These are phyloP conservation scores for Cordyceps tenuipes DNA, from an alignment of 2,329 filamentous ascomycete genomes.

Conservation along the genomic window DNA sequence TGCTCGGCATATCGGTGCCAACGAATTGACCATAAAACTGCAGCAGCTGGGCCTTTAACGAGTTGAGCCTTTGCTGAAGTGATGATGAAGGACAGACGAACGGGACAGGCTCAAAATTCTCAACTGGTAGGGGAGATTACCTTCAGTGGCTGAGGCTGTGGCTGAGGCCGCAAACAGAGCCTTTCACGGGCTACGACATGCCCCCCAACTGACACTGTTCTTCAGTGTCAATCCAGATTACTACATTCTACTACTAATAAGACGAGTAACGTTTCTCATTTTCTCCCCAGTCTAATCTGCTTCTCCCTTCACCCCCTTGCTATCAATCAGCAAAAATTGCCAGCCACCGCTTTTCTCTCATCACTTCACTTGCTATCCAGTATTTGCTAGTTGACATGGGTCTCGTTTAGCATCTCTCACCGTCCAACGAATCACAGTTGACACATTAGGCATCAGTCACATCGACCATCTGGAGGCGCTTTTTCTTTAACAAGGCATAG, in stretches of 20 bases:
- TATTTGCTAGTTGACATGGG: background rate
- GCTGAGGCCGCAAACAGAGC: background rate
- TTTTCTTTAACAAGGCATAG: too few relatives aligned
- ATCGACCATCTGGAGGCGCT: background rate
- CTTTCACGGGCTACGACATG: background rate
- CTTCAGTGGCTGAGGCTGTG: background rate
- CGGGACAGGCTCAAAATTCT: background rate
- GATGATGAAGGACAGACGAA: slow-evolving; percentile 3
- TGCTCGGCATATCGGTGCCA: slow-evolving; percentile 5
- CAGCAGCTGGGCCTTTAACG: background rate
- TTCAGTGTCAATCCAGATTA: too few relatives aligned
- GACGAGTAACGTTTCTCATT: too few relatives aligned
- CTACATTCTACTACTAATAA: too few relatives aligned
- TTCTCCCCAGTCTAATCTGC: too few relatives aligned
- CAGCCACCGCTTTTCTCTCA: background rate
- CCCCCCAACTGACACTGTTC: too few relatives aligned
- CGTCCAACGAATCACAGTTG: background rate
- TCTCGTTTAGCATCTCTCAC: background rate
- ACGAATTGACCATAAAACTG: background rate
- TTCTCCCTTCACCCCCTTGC: too few relatives aligned
- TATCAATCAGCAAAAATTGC: background rate
- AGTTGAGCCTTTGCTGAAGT: background rate
- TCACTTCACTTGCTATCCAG: background rate
- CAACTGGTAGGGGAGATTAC: background rate
- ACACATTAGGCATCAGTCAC: background rate